Conservation (phyloP, 441 rosid genomes). For the Populus hybrid region DNA sequence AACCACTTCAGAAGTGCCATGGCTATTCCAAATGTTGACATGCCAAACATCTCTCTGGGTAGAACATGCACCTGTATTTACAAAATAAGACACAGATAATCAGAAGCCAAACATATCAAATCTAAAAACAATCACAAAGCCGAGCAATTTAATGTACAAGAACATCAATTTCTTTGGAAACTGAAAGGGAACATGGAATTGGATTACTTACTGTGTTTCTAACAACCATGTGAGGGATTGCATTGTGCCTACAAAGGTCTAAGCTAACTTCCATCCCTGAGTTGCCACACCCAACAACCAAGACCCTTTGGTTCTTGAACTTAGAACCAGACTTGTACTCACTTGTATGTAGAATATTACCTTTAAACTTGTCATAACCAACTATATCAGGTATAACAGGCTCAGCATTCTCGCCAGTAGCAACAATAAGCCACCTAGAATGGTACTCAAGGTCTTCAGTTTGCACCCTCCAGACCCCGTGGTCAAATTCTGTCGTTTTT, state of each 20-base stretch:
- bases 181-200: not conserved
- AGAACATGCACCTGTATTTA: conserved; percentile 75
- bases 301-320: conserved; percentile 55
- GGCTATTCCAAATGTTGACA: conserved; percentile 83
- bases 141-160: not conserved
- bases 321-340: conserved; percentile 67
- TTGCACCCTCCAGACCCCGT: conserved; percentile 60
- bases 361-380: conserved; percentile 62
- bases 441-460: conserved; percentile 53
- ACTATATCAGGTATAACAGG: conserved; percentile 58
- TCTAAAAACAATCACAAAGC: not conserved
- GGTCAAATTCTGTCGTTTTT: conserved; percentile 47
- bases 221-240: conserved; percentile 77
- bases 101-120: not conserved
- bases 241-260: conserved; percentile 84
- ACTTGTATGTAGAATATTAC: conserved; percentile 64
- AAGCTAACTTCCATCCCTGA: conserved; percentile 96
- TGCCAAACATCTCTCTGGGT: conserved; percentile 81
- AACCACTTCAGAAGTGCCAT: conserved; percentile 79
- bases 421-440: conserved; percentile 78
- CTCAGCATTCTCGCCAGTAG: conserved; percentile 95
- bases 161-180: not conserved
- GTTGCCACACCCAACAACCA: conserved; percentile 92
- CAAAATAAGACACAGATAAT: not conserved
- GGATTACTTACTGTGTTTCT: conserved; percentile 64